Evolutionary conservation across 805 yeast genomes (phyloP).

Genomic region (Candida incommunis): DNA sequence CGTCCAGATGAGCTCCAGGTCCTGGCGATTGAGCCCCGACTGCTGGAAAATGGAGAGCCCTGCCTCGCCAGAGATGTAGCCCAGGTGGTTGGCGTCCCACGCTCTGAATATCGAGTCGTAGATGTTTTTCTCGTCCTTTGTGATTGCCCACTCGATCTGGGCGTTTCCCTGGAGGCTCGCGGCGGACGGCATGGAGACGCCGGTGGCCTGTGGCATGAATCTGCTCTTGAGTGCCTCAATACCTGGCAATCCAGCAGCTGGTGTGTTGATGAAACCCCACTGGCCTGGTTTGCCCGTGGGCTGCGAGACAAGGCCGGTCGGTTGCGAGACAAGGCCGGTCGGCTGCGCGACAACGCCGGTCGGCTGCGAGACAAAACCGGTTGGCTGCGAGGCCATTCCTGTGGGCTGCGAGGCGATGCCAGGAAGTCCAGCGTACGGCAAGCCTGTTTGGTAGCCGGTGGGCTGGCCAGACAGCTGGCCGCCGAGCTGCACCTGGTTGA

Average conservation of each 20-base stretch:
- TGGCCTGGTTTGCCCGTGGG: slow-evolving; percentile 59
- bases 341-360: slow-evolving; percentile 37
- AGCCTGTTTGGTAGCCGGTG: slow-evolving; percentile 26
- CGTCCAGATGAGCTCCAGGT: slow-evolving; percentile 84
- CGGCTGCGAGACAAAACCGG: slow-evolving; percentile 33
- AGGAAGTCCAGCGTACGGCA: slow-evolving; percentile 36
- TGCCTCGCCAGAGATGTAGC: slow-evolving; percentile 61
- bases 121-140: slow-evolving; percentile 73
- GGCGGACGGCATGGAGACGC: slow-evolving; percentile 17
- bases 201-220: slow-evolving; percentile 39
- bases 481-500: slow-evolving; percentile 23
- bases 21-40: slow-evolving; percentile 75
- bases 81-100: slow-evolving; percentile 61
- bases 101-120: slow-evolving; percentile 80
- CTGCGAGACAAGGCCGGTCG: slow-evolving; percentile 26
- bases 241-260: slow-evolving; percentile 61
- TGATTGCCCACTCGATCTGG: slow-evolving; percentile 67
- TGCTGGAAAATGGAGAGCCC: slow-evolving; percentile 83
- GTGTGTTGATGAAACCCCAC: slow-evolving; percentile 63
- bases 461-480: slow-evolving; percentile 23
- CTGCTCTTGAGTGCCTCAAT: slow-evolving; percentile 50
- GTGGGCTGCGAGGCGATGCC: slow-evolving; percentile 27
- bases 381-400: slow-evolving; percentile 23
- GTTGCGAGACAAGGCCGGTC: slow-evolving; percentile 22
- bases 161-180: slow-evolving; percentile 27